Evolutionary conservation across 2,329 filamentous ascomycete genomes (phyloP), one percentile per base, ranked within the genome.

Genomic region (Ceratocystis eucalypticola): DNA sequence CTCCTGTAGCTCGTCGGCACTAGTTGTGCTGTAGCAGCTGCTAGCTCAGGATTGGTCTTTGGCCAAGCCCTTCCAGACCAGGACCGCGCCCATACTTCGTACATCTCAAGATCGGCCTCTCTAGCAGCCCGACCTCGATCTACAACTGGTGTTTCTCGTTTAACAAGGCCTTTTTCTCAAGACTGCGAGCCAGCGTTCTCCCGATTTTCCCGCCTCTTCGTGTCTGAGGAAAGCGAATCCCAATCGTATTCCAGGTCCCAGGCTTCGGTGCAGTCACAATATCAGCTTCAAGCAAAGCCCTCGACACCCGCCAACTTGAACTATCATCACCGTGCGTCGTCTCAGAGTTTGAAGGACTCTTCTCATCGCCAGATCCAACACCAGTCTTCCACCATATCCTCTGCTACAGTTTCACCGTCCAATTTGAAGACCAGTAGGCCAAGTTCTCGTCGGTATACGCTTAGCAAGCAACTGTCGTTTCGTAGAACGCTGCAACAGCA

Each of bases 1-100:
- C 57, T 69, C 66, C 69, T 65, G 62, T 71, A 85, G 83, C 82
- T 85, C 71, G 80, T 84, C 75, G 83, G 82, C 74, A 80, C 82
- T 71, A 81, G 83, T 74, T 82, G 82, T 75, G 82, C 81, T 70
- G 80, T 84, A 73, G 83, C 82, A 75, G 82, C 82, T 72, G 82
- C 82, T 71, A 78, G 82, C 74, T 79, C 78, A 71, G 82, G 83
- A 71, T 75, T 85, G 69, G 81, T 82, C 70, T 84, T 85, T 74
- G 82, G 81, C 70, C 81, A 84, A 73, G 75, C 79, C 48, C 46
- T 64, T 70, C 71, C 76, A 69, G 65, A 68, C 25, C 61, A 62
- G 65, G 74, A 72, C 57, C 72, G 70, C 59, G 72, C 74, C 64
- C 64, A 64, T 61, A 66, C 66, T 17, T 67, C 65, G 17, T 68